A percentile compares a stretch with the other conserved stretches of the same genome.
phyloP scores from a whole-genome alignment of 768 basidiomycete genomes.

The Phanerochaete carnosa region DNA sequence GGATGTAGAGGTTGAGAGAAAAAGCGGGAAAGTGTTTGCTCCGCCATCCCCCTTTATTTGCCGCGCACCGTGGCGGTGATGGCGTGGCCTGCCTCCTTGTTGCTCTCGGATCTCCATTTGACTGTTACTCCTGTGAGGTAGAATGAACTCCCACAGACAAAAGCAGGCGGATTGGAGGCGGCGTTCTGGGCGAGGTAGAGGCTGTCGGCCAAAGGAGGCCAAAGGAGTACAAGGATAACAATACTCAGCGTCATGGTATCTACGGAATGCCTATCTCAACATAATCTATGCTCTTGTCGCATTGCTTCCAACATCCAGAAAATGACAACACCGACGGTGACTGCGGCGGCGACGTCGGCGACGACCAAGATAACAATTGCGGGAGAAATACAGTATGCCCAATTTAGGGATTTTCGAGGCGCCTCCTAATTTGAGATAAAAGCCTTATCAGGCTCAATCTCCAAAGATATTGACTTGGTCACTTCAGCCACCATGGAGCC shows the following conservation, averaged over 20 bases:
- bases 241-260: neutral
- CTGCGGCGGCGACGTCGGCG: neutral
- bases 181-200: neutral
- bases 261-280: neutral
- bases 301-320: neutral
- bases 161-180: neutral
- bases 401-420: neutral
- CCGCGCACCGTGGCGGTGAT: neutral
- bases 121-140: neutral
- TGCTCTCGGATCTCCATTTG: neutral
- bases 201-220: neutral
- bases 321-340: neutral
- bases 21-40: neutral
- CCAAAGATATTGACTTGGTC: neutral
- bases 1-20: neutral
- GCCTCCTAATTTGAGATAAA: neutral
- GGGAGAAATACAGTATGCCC: neutral
- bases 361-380: neutral
- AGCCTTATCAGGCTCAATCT: neutral
- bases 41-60: conserved; percentile 1
- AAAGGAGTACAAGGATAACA: neutral
- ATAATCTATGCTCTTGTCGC: neutral
- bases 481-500: neutral
- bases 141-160: neutral
- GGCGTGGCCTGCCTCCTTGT: neutral